Base-by-base conservation (phyloP, 2,329 filamentous ascomycete species). In the Macrophomina tecta region DNA sequence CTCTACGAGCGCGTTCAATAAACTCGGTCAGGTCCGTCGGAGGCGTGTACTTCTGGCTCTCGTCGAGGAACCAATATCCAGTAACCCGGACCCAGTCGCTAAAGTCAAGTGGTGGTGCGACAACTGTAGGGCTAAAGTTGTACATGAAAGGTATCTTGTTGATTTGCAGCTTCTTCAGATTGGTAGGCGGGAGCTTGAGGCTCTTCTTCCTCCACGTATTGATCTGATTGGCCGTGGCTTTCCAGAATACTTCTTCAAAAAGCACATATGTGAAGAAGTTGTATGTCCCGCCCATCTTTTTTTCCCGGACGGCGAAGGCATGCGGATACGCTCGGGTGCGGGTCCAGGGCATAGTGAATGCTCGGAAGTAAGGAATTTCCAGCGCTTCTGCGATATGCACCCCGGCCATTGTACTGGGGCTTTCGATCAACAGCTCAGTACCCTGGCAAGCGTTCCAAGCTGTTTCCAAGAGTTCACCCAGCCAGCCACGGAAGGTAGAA, bases 301-400 rank as follows among this genome's bases (percentile, higher is more conserved):
- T 89, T 69, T 96, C 92, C 1, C 93, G 91, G 69, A 96, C 94
- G 32, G 94, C 91, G 79, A 99, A 99, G 0, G 95, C 95, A 78
- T 99, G 95, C 2, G 95, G 95, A 73, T 99, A 99, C 0, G 94
- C 93, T 64, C 95, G 86, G 16, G 95, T 99, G 58, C 94, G 89
- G 0, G 95, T 97, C 95, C 95, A 99, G 0, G 95, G 95, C 95
- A 99, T 99, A 18, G 93, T 97, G 76, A 99, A 99, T 0, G 94
- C 94, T 66, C 95, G 89, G 82, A 98, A 98, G 78, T 99, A 99
- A 0, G 95, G 95, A 52, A 99, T 96, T 14, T 88, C 85, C 1
- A 99, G 85, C 30, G 93, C 93, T 80, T 99, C 95, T 1, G 95
- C 95, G 71, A 99, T 97, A 77, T 99, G 95, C 64, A 99, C 97